Base-by-base conservation (phyloP, 495 filamentous ascomycete genomes). In the Friedmanniomyces simplex region DNA sequence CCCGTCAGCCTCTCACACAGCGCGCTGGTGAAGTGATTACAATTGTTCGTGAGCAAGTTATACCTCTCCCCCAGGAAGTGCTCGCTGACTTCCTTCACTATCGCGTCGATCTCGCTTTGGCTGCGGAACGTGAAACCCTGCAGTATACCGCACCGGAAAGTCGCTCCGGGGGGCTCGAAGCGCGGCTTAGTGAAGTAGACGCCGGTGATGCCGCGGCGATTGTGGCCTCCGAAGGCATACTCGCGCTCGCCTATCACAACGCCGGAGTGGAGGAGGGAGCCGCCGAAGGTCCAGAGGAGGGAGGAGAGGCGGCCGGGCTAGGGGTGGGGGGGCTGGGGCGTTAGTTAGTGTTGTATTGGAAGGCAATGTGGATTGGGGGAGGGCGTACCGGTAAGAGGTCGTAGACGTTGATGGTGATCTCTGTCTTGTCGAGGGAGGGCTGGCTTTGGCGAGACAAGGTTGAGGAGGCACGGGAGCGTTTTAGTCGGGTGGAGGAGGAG, bases 171-270 rank as follows among this genome's bases (percentile, higher is more conserved):
- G 1, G 86, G 86, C 28, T 83, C 81, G 1, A 74, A 76, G 50
- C 73, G 71, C 0, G 87, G 86, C 30, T 45, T 78, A 8, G 85
- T 90, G 80, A 80, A 87, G 70, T 89, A 91, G 7, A 91, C 87
- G 28, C 87, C 87, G 7, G 83, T 87, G 36, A 81, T 65, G 4
- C 75, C 76, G n/a, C 65, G 77, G 46, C 74, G 72, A 63, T 86
- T 79, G 66, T 91, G 87, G 0, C 87, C 87, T n/a, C 87, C 87
- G 63, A 83, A 91, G 3, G 87, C 87, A 66, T 89, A 91, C 72
- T 91, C 87, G 42, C 75, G 77, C 51, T 82, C 78, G 59, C 81
- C 78, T 63, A 91, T 85, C n/a, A 86, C 81, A 34, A 91, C 82
- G 50, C 85, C 87, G 1, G 86, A 85, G 68, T 91, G 87, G 6